Base-by-base conservation (phyloP, 208 protist genomes). In the Wallacemonas collosoma region DNA sequence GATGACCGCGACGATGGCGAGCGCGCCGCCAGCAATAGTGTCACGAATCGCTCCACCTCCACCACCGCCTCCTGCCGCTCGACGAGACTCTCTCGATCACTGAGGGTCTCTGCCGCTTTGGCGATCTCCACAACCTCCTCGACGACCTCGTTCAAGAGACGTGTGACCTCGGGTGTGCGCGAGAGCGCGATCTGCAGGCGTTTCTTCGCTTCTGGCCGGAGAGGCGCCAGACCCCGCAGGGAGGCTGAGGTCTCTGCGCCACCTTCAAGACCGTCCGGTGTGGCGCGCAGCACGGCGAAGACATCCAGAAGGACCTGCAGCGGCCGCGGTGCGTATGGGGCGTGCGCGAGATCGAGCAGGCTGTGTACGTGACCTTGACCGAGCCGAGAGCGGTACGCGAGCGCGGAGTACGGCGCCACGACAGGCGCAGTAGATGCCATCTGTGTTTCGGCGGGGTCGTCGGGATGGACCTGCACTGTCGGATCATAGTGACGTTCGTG, bases 221-320 rank as follows among this genome's bases (percentile, higher is more conserved):
- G 14, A 1, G 66, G 7, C 26, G 50, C 4, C 48, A 14, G 45
- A 50, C 45, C 45, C 12, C 0, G 45, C 45, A 6, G 8, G 8
- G 12, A 14, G 45, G 55, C n/a, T 40, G 78, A 6, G 55, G 55
- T 8, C 64, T 39, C 1, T 38, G 55, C 38, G 47, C 63, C 38
- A 7, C 11, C 60, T n/a, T 55, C 7, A 11, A 44, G 14, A 35
- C 1, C 41, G 7, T 39, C 3, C 3, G 5, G 55, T 36, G n/a
- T 6, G 45, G 2, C 39, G 0, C 8, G 36, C 26, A 26, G 36
- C 12, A 15, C 36, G 2, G 36, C 53, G 36, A 94, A 77, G 35
- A 91, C 74, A 60, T 95, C 90, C 39, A 81, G 57, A 7, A 93
- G 60, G 35, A 95, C 82, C 15, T 77, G 74, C 12, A 94, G 77